Conservation (phyloP, 495 filamentous ascomycete species). For the Chaetomium cochliodes region DNA sequence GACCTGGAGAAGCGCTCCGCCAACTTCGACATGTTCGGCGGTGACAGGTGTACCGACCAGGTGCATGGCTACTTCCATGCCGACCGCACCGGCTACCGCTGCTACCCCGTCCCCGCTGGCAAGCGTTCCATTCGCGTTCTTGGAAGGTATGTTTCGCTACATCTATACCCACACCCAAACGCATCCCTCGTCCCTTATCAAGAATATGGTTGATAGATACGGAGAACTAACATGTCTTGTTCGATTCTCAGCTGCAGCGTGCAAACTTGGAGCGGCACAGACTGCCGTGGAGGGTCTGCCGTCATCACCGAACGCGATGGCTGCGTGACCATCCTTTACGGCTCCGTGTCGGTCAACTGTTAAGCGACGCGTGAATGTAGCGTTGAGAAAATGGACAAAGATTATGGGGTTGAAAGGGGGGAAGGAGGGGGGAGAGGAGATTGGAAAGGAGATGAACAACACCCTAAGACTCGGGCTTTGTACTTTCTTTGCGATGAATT, state of each 20-base stretch:
- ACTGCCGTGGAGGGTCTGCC: neutral
- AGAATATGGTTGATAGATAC: neutral
- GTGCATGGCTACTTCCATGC: neutral
- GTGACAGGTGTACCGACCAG: neutral
- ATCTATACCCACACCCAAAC: neutral
- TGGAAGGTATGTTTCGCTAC: constrained; percentile 3
- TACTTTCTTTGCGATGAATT: neutral
- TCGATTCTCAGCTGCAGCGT: neutral
- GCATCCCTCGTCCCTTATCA: neutral
- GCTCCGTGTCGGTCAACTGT: constrained; percentile 5
- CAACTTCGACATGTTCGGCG: constrained; percentile 6
- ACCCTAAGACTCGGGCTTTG: neutral
- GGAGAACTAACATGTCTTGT: neutral
- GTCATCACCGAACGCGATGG: neutral
- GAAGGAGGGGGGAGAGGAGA: neutral
- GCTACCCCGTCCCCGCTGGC: neutral
- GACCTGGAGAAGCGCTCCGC: neutral
- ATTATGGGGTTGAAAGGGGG: neutral
- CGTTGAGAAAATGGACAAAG: neutral
- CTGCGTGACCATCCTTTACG: neutral
- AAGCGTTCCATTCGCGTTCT: constrained; percentile 3
- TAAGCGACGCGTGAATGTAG: neutral
- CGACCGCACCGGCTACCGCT: neutral
- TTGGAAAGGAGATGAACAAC: neutral
- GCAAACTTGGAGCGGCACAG: neutral